Base-by-base conservation (phyloP, 805 yeast genomes). In the Saccharomycopsis sp. region DNA sequence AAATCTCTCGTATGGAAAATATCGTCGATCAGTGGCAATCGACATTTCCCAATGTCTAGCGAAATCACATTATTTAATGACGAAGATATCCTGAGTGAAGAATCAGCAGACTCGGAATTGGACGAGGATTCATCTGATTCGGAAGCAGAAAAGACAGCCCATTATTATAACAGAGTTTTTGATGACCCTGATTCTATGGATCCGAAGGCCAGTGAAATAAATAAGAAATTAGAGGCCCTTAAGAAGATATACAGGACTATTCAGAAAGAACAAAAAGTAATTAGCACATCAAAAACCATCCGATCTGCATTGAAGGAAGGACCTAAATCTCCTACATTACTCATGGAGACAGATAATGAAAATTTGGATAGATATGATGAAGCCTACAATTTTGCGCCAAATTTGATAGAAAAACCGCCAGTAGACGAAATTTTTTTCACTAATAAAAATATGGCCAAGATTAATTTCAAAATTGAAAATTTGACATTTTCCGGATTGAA, bases 1-100 rank as follows among this genome's bases (percentile, higher is more conserved):
- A 75, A 81, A 26, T 77, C 75, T 43, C 62, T 89, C 2, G 59
- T 81, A 1, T 89, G 97, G 97, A 72, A 72, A 36, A 70, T 88
- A 14, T 77, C 74, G 3, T 68, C 79, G 17, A 61, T 86, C 44
- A 77, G 75, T 16, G 96, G 96, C 2, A 76, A 73, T 41, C 61
- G 67, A 34, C 56, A 59, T 13, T 69, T 70, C 28, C 63, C 73
- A 19, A 75, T 82, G 84, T 72, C 70, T 62, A 74, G 79, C 0
- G 81, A 76, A 48, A 65, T 76, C 41, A 53, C 62, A 1, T 46
- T 70, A 20, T 54, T 65, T 11, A 42, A 33, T 33, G 58, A 59
- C 31, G 56, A 56, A 8, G 41, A 40, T 26, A 24, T 44, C 14
- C 41, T 20, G 9, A 17, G n/a, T 6, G 26, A 21, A 20, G 26